Conservation (phyloP, 2,329 filamentous ascomycete species). For the Fusarium ambrosium region DNA sequence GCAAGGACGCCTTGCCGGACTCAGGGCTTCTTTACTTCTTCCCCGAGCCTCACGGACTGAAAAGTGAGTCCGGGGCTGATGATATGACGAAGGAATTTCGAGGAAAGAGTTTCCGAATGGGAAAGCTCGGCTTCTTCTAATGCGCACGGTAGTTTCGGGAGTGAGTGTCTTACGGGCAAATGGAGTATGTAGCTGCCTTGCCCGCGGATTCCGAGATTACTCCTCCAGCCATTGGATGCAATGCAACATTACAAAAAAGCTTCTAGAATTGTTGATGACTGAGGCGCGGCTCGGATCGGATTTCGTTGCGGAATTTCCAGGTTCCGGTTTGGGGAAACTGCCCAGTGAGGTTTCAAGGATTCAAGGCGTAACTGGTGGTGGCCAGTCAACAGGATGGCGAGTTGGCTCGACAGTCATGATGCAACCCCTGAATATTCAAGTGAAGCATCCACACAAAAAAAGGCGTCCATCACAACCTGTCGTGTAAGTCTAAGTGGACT, state of each 20-base stretch:
- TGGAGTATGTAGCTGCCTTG: background rate
- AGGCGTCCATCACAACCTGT: background rate
- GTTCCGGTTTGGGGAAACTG: background rate
- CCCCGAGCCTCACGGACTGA: too few relatives aligned
- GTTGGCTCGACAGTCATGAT: background rate
- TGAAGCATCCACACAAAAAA: background rate
- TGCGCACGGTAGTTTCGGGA: background rate
- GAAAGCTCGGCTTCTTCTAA: background rate
- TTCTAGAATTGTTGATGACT: background rate
- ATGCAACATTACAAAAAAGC: background rate
- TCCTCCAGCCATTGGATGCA: background rate
- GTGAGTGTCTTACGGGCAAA: background rate
- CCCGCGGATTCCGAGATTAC: background rate
- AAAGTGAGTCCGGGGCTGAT: too few relatives aligned
- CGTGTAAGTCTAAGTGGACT: background rate
- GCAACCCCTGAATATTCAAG: background rate
- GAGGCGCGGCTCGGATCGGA: background rate
- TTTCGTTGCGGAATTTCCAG: background rate
- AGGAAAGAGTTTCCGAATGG: background rate
- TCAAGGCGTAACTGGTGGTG: background rate
- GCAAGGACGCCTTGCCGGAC: too few relatives aligned
- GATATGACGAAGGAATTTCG: too few relatives aligned
- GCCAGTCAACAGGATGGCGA: background rate
- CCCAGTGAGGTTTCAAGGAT: background rate
- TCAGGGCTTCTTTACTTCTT: too few relatives aligned